Conservation (phyloP, 2,329 filamentous ascomycete species). For the Neonectria magnoliae region DNA sequence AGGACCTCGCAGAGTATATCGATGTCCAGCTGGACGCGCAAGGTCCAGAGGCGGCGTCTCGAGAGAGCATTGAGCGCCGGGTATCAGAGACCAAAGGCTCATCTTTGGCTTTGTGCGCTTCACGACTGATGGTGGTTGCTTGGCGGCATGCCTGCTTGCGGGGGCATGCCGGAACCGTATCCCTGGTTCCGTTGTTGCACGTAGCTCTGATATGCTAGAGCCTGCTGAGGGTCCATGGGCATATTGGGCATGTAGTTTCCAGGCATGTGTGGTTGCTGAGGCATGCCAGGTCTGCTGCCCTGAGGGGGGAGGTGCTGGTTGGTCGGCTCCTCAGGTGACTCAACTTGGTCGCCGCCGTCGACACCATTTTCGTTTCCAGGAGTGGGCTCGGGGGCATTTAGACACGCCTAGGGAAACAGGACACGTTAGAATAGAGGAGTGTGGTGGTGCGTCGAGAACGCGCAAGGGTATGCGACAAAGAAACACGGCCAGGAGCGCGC, state of each 20-base stretch:
- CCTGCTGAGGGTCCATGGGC: slow-evolving; percentile 79
- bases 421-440: slow-evolving; percentile 5
- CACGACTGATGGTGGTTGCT: slow-evolving; percentile 84
- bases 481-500: background rate
- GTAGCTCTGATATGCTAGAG: slow-evolving; percentile 85
- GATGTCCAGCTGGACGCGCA: slow-evolving; percentile 41
- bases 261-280: slow-evolving; percentile 71
- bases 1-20: slow-evolving; percentile 53
- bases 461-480: slow-evolving; percentile 8
- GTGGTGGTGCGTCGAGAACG: background rate
- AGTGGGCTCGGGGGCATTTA: slow-evolving; percentile 93
- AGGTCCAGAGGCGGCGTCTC: slow-evolving; percentile 47
- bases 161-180: slow-evolving; percentile 81
- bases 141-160: slow-evolving; percentile 81
- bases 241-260: slow-evolving; percentile 71
- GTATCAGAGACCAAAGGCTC: slow-evolving; percentile 60
- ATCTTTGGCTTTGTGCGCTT: slow-evolving; percentile 40
- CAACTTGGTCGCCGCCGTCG: slow-evolving; percentile 79
- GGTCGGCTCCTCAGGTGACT: slow-evolving; percentile 90
- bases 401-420: slow-evolving; percentile 74
- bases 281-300: slow-evolving; percentile 69
- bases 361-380: slow-evolving; percentile 84
- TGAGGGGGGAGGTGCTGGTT: slow-evolving; percentile 78
- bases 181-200: slow-evolving; percentile 76
- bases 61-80: slow-evolving; percentile 66